A percentile compares a stretch with the other conserved stretches of the same genome.
phyloP scores from a whole-genome alignment of 2,329 filamentous ascomycete species.

The Fusarium chuoi region DNA sequence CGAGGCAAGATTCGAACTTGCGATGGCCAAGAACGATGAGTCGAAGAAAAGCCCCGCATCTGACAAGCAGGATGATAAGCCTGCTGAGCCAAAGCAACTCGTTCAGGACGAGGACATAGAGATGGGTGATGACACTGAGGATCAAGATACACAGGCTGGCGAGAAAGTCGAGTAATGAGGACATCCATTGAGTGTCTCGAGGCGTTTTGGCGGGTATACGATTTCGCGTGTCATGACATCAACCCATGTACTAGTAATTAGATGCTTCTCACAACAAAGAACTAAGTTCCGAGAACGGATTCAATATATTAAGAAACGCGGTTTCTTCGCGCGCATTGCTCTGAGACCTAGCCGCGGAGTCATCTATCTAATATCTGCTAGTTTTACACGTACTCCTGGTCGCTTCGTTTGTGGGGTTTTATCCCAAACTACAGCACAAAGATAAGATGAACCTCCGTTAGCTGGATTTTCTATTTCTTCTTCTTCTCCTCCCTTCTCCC shows the following conservation, averaged over 20 bases:
- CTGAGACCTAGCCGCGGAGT: conserved; percentile 35
- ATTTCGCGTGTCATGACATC: conserved; percentile 25
- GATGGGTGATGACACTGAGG: conserved; percentile 60
- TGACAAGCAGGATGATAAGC: conserved; percentile 43
- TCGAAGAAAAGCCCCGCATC: conserved; percentile 37
- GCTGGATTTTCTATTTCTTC: background rate
- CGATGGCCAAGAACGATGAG: conserved; percentile 40
- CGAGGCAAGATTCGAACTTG: conserved; percentile 49
- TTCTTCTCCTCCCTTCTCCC: background rate
- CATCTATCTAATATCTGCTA: conserved; percentile 40
- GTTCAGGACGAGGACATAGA: conserved; percentile 61
- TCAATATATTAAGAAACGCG: conserved; percentile 13
- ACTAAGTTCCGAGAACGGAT: conserved; percentile 22
- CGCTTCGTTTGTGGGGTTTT: background rate
- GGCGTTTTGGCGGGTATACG: conserved; percentile 42
- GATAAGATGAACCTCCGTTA: conserved; percentile 4
- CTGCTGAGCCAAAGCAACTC: conserved; percentile 45
- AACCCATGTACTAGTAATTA: conserved; percentile 25
- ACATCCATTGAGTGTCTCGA: conserved; percentile 14
- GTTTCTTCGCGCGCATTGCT: conserved; percentile 15
- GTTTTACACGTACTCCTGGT: conserved; percentile 28
- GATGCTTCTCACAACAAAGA: conserved; percentile 15
- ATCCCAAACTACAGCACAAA: conserved; percentile 12
- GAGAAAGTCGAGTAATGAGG: conserved; percentile 49
- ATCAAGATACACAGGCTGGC: conserved; percentile 50